Percentiles rank a stretch among this genome's conserved stretches.
These are phyloP conservation scores for Gentiana dahurica DNA, from an alignment of 257 asterid genomes.

Conservation along the genomic window DNA sequence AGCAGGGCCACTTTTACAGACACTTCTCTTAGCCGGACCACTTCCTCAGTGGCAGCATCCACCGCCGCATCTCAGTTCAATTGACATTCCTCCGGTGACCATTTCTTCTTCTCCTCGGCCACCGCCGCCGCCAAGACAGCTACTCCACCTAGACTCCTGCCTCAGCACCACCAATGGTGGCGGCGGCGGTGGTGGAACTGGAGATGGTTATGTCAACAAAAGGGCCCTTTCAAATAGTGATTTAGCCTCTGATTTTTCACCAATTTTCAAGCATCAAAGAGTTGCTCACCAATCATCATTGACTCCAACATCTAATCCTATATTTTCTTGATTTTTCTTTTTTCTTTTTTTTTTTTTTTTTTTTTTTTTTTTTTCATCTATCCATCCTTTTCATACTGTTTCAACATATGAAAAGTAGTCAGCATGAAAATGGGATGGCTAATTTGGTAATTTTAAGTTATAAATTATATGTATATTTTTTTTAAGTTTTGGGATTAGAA, in stretches of 20 bases:
- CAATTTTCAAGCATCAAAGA: constrained; percentile 48
- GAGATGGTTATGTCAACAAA: constrained; percentile 31
- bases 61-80: constrained; percentile 81
- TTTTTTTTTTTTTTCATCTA: constrained; percentile 4
- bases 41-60: constrained; percentile 98
- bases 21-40: constrained; percentile 82
- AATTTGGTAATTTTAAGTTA: constrained; percentile 12
- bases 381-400: constrained; percentile 34
- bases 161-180: constrained; percentile 22
- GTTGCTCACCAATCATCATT: constrained; percentile 56
- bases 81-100: constrained; percentile 87
- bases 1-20: constrained; percentile 90
- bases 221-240: constrained; percentile 22
- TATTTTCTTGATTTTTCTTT: too few species aligned
- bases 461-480: constrained; percentile 26
- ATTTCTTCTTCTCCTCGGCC: constrained; percentile 37
- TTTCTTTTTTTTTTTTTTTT: neutral
- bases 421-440: constrained; percentile 35
- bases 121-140: neutral
- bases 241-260: constrained; percentile 24
- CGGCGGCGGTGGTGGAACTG: constrained; percentile 16
- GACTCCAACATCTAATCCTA: constrained; percentile 28
- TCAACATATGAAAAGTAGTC: constrained; percentile 5
- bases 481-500: constrained; percentile 51
- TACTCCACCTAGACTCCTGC: constrained; percentile 38